phyloP scores from a whole-genome alignment of 176 grass and related monocot genomes.

The Zea luxurians region DNA sequence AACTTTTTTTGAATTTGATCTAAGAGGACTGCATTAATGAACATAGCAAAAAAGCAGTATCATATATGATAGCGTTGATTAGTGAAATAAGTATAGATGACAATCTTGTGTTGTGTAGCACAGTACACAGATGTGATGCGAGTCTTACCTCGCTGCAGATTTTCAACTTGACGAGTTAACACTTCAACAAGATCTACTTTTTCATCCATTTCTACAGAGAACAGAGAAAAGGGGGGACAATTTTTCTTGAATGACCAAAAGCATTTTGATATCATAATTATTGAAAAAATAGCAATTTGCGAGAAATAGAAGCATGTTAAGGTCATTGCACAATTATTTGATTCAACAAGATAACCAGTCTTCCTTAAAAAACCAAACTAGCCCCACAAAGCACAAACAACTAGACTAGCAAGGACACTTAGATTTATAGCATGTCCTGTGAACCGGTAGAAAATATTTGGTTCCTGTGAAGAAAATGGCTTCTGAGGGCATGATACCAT shows the following conservation, averaged over 20 bases:
- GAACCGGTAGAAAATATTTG: background rate
- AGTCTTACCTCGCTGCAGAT: constrained; percentile 70
- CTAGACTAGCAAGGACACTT: background rate
- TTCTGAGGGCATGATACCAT: background rate
- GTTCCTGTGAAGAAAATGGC: background rate
- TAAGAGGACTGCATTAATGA: constrained; percentile 12
- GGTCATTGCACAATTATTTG: too few species aligned
- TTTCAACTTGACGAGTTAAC: constrained; percentile 60
- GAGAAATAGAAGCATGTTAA: background rate
- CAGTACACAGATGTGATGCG: constrained; percentile 4
- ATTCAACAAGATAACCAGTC: too few species aligned
- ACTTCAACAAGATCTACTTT: constrained; percentile 46
- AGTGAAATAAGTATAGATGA: background rate
- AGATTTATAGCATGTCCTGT: background rate
- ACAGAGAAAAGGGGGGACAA: constrained; percentile 15
- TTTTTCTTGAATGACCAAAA: constrained; percentile 30
- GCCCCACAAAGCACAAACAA: background rate
- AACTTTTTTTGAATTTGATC: background rate
- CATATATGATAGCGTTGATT: constrained; percentile 3
- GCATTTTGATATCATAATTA: constrained; percentile 18
- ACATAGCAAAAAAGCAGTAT: constrained; percentile 8
- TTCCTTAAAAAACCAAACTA: background rate
- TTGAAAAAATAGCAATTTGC: background rate
- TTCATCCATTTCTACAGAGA: constrained; percentile 55
- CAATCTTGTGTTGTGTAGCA: constrained; percentile 20